phyloP scores from a whole-genome alignment of 1,284 basidiomycete genomes.

The Apiotrichum siamense region DNA sequence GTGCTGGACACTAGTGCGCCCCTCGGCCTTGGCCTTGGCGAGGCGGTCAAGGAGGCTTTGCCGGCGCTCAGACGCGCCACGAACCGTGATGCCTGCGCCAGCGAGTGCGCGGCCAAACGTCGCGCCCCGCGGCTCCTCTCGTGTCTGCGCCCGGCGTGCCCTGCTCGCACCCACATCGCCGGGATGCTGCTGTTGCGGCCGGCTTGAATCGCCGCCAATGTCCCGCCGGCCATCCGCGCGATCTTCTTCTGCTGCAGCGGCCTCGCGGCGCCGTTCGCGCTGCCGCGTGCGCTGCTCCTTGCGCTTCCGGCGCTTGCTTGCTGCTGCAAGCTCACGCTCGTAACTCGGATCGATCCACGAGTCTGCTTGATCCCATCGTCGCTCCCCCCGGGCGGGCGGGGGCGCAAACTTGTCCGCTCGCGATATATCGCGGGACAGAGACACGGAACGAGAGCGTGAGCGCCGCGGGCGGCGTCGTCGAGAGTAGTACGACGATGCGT shows the following conservation, averaged over 20 bases:
- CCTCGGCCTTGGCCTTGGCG: slow-evolving; percentile 6
- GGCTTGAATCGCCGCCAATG: too few relatives aligned
- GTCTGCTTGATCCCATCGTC: slow-evolving; percentile 39
- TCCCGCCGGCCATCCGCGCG: not conserved
- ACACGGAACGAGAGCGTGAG: slow-evolving; percentile 10
- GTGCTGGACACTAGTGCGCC: too few relatives aligned
- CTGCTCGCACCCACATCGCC: too few relatives aligned
- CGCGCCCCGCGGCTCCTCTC: not conserved
- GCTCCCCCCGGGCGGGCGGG: slow-evolving; percentile 16
- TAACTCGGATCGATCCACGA: slow-evolving; percentile 41
- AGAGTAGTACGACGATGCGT: not conserved
- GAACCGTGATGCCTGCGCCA: slow-evolving; percentile 10
- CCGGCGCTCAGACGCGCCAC: slow-evolving; percentile 13
- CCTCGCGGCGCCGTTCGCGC: not conserved
- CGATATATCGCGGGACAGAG: slow-evolving; percentile 14
- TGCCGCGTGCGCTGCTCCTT: not conserved
- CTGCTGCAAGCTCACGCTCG: not conserved
- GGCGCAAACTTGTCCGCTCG: slow-evolving; percentile 28
- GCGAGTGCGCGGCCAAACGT: slow-evolving; percentile 6
- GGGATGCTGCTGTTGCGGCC: too few relatives aligned
- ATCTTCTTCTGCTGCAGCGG: too few relatives aligned
- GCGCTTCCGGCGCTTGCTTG: slow-evolving; percentile 1
- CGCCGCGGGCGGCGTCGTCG: slow-evolving; percentile 4
- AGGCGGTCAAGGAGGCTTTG: slow-evolving; percentile 16
- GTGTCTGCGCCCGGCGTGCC: not conserved